Evolutionary conservation across 2,329 filamentous ascomycete genomes (phyloP).

Genomic region (Monilinia fructicola): DNA sequence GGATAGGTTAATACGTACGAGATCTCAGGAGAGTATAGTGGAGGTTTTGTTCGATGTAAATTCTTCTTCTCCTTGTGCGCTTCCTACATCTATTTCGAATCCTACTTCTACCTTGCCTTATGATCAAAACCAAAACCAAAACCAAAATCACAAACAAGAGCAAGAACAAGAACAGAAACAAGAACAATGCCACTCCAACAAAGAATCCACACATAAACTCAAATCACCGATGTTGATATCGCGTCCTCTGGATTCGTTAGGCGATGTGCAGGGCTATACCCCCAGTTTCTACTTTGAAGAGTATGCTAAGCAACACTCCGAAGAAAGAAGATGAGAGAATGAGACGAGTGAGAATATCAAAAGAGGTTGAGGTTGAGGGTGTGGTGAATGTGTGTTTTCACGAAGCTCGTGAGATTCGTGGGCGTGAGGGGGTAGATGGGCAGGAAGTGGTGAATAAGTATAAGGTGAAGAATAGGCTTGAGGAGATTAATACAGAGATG

Average conservation of each 20-base stretch:
- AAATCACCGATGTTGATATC: neutral
- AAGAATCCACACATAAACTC: neutral
- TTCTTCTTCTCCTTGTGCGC: neutral
- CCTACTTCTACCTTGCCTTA: neutral
- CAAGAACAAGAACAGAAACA: neutral
- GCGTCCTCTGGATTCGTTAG: neutral
- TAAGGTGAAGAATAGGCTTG: neutral
- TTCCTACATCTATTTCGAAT: neutral
- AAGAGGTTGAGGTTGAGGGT: neutral
- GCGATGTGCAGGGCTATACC: neutral
- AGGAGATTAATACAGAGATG: neutral
- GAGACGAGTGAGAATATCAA: neutral
- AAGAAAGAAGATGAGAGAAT: neutral
- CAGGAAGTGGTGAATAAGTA: neutral
- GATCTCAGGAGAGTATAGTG: neutral
- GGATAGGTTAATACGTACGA: neutral
- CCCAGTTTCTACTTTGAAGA: neutral
- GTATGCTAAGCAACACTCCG: no score
- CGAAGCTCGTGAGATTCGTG: no score
- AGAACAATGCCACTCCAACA: neutral
- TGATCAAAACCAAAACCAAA: neutral
- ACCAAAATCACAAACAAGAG: neutral
- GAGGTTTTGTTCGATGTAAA: neutral
- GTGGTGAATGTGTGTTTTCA: neutral
- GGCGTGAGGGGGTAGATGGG: neutral